These are phyloP conservation scores for Brassica hybrid DNA, from an alignment of 441 rosid genomes.

Conservation along the genomic window DNA sequence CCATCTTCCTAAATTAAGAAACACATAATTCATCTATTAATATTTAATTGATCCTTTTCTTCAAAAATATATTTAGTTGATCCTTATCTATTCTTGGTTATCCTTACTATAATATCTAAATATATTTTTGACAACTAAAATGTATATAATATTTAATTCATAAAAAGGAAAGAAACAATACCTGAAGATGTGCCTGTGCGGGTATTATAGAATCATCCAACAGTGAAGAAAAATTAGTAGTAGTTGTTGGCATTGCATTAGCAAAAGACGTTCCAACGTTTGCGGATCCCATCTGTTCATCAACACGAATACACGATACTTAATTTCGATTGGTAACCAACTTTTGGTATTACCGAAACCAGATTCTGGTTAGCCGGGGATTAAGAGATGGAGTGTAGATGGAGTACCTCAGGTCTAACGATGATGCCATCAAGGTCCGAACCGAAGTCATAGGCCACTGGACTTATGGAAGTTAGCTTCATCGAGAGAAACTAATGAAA, in stretches of 20 bases:
- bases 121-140: not conserved
- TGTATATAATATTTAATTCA: not conserved
- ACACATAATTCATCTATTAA: slow-evolving; percentile 14
- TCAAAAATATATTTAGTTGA: not conserved
- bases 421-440: slow-evolving; percentile 55
- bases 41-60: slow-evolving; percentile 1
- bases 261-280: slow-evolving; percentile 45
- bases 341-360: not conserved
- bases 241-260: slow-evolving; percentile 46
- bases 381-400: slow-evolving; percentile 10
- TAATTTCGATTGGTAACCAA: not conserved
- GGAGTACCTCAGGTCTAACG: slow-evolving; percentile 57
- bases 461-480: slow-evolving; percentile 68
- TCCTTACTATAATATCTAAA: not conserved
- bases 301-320: not conserved
- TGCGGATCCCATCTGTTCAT: slow-evolving; percentile 33
- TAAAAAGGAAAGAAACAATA: not conserved
- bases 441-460: slow-evolving; percentile 64
- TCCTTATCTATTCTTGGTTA: not conserved
- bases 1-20: slow-evolving; percentile 49
- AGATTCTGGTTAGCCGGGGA: slow-evolving; percentile 10
- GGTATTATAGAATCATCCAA: slow-evolving; percentile 40
- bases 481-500: slow-evolving; percentile 57
- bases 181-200: slow-evolving; percentile 23
- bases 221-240: slow-evolving; percentile 36